Conservation (phyloP, 2,329 filamentous ascomycete species). For the Colletotrichum tropicicola region DNA sequence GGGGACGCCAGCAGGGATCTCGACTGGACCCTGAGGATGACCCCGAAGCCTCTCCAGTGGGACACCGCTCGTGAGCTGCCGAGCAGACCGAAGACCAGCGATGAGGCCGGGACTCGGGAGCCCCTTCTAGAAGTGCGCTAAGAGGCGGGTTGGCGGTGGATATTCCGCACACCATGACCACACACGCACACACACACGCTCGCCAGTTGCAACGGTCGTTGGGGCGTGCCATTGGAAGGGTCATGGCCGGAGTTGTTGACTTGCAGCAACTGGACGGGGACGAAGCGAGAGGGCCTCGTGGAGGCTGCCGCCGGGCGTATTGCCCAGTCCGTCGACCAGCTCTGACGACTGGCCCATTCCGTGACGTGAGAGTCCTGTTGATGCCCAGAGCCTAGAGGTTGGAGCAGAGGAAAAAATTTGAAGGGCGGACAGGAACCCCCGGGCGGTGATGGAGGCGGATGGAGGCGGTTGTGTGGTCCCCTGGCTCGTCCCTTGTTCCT, state of each 20-base stretch:
- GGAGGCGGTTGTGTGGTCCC: not conserved
- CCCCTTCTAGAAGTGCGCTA: slow-evolving; percentile 15
- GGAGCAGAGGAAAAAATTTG: not conserved
- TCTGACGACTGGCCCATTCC: not conserved
- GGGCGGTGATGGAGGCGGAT: slow-evolving; percentile 7
- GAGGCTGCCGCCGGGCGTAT: not conserved
- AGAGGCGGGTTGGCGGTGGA: not conserved
- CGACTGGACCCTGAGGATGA: slow-evolving; percentile 18
- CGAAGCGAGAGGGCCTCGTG: not conserved
- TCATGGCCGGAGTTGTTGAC: not conserved
- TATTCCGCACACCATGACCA: too few species aligned
- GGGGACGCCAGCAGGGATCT: not conserved
- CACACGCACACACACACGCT: too few species aligned
- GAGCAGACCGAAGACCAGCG: slow-evolving; percentile 13
- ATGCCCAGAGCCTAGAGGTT: not conserved
- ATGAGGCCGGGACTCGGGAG: not conserved
- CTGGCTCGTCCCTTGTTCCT: slow-evolving; percentile 12
- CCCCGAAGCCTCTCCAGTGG: slow-evolving; percentile 18
- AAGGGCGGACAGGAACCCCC: slow-evolving; percentile 2
- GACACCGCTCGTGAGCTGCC: slow-evolving; percentile 13
- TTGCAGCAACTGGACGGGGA: not conserved
- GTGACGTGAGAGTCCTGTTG: not conserved
- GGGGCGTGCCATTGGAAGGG: not conserved
- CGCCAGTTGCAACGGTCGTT: not conserved
- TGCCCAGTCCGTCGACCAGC: not conserved